Base-by-base conservation (phyloP, 2,329 filamentous ascomycete species). In the Fonsecaea multimorphosa region DNA sequence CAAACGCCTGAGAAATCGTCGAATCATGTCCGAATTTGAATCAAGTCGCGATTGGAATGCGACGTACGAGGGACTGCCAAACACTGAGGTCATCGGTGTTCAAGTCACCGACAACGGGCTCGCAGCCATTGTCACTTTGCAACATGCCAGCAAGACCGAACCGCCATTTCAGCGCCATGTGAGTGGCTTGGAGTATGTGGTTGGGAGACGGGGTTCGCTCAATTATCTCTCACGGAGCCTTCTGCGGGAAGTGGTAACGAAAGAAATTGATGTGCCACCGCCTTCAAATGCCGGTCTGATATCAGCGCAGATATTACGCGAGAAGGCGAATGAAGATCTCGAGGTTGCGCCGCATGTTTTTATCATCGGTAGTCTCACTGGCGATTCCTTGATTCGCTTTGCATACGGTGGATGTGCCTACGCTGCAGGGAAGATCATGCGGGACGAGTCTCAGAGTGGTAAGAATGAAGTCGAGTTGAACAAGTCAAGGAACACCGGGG, bases 371-470 rank as follows among this genome's bases (percentile, higher is more conserved):
- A 87, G 85, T 68, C 71, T 88, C 57, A 86, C 85, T 0, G 86
- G 86, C 3, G 86, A 88, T 72, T 86, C 85, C 2, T 77, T 88
- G 2, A 83, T 88, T 29, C 78, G 86, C 1, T 86, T 87, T 71
- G 84, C 85, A 8, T 84, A 86, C 31, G 86, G 86, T 2, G 83
- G 85, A 4, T 87, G 86, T 69, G 81, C 84, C 7, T 85, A 84
- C 71, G 80, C 83, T 3, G 86, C 85, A 3, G 83, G 85, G 3
- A 82, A 80, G 66, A 80, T 87, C 22, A 78, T 83, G 31, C 68
- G 68, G 2, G 58, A 31, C 31, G 38, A 16, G 16, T 46, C 34
- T 6, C 14, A 38, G 7, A 29, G 16, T 19, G 44, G 11, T 32
- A 16, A 58, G 22, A 53, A 12, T 8, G 16, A 34, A 51, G 24